Evolutionary conservation across 805 yeast species (phyloP).

Genomic region (Ogataea wickerhamii): DNA sequence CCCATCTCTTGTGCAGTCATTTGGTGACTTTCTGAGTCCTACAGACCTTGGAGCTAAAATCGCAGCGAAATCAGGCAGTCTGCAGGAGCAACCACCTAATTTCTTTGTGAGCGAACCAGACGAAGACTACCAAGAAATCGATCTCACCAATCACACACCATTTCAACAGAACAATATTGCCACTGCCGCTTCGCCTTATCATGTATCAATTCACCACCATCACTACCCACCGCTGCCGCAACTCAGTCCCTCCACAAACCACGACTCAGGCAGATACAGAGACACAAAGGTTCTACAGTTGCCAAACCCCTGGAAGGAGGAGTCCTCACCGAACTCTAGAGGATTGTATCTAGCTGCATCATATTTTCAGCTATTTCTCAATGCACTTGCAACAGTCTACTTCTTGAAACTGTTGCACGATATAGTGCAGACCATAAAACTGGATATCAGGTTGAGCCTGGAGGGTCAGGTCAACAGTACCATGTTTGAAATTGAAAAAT

Average conservation of each 20-base stretch:
- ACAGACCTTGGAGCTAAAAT: constrained; percentile 21
- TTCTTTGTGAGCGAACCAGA: constrained; percentile 8
- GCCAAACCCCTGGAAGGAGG: constrained; percentile 59
- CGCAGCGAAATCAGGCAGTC: constrained; percentile 10
- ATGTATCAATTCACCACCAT: constrained; percentile 9
- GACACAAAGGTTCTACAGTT: constrained; percentile 21
- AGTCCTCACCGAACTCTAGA: constrained; percentile 48
- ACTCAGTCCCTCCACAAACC: neutral
- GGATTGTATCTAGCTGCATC: constrained; percentile 57
- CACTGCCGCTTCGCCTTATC: neutral
- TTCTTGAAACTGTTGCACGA: constrained; percentile 41
- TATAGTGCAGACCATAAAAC: constrained; percentile 45
- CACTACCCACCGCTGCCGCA: constrained; percentile 4
- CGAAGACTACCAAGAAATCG: constrained; percentile 5
- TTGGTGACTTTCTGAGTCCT: constrained; percentile 16
- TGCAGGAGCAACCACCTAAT: constrained; percentile 11
- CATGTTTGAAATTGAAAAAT: constrained; percentile 49
- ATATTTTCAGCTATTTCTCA: constrained; percentile 54
- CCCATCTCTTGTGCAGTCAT: neutral
- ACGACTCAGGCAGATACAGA: neutral
- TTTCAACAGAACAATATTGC: neutral
- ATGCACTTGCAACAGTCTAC: constrained; percentile 43
- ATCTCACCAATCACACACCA: neutral
- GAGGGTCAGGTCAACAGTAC: constrained; percentile 43
- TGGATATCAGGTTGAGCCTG: constrained; percentile 53